Conservation (phyloP, 257 asterid species). For the Lantana camara region DNA sequence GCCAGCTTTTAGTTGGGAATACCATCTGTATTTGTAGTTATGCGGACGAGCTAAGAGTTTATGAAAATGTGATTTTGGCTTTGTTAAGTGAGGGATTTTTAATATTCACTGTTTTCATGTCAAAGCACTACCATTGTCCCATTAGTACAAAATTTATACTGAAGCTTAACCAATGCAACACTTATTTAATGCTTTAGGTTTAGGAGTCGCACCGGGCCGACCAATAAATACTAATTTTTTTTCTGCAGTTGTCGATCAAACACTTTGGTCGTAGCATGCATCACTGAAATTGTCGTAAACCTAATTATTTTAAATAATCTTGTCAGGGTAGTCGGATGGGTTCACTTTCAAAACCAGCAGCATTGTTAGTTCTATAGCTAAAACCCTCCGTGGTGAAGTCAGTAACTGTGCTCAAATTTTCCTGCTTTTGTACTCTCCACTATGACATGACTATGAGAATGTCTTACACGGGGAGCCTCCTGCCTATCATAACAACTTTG, state of each 20-base stretch:
- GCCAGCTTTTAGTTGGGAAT: constrained; percentile 1
- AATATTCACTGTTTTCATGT: constrained; percentile 2
- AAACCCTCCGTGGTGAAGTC: not conserved
- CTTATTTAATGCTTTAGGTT: too few species aligned
- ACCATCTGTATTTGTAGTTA: not conserved
- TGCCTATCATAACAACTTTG: not conserved
- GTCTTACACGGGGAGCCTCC: not conserved
- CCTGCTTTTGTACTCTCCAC: not conserved
- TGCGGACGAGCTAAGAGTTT: not conserved
- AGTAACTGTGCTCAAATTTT: not conserved
- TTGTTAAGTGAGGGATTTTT: constrained; percentile 1
- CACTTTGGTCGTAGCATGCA: too few species aligned
- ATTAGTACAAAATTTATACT: not conserved
- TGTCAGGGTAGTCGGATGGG: not conserved
- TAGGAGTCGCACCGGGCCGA: too few species aligned
- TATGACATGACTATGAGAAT: not conserved
- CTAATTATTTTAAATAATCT: not conserved
- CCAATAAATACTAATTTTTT: too few species aligned
- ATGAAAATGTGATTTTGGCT: not conserved
- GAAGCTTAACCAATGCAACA: not conserved
- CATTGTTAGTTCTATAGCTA: not conserved
- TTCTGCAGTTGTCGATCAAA: too few species aligned
- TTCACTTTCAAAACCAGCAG: not conserved
- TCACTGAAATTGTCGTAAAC: too few species aligned
- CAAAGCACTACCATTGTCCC: not conserved